These are phyloP conservation scores for Epichloe gansuensis DNA, from an alignment of 2,329 filamentous ascomycete genomes.

Conservation along the genomic window DNA sequence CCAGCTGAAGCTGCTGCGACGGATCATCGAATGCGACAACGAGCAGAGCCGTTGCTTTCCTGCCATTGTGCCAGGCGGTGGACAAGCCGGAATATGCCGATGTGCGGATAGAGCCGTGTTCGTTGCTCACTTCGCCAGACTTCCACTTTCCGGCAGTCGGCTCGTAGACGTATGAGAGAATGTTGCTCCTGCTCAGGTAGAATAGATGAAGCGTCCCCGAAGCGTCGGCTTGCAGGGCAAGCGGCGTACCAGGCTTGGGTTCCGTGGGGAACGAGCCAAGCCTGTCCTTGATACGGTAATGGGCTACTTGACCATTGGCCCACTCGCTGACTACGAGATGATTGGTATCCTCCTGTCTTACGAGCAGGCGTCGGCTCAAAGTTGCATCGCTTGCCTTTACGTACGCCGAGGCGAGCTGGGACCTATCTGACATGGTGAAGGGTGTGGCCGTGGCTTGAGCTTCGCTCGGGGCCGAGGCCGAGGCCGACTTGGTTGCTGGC, in stretches of 20 bases:
- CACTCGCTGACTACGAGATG: conserved; percentile 10
- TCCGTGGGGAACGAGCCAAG: conserved; percentile 1
- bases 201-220: conserved; percentile 12
- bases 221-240: conserved; percentile 10
- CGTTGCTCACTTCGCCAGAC: conserved; percentile 2
- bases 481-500: neutral
- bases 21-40: conserved; percentile 10
- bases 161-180: conserved; percentile 9
- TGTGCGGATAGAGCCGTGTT: conserved; percentile 1
- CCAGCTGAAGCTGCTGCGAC: conserved; percentile 9
- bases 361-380: conserved; percentile 7
- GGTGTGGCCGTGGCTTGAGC: neutral
- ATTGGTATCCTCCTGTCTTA: conserved; percentile 13
- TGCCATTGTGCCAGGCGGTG: conserved; percentile 10
- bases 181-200: conserved; percentile 10
- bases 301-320: neutral
- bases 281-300: conserved; percentile 8
- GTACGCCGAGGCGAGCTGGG: conserved; percentile 9
- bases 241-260: conserved; percentile 11
- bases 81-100: conserved; percentile 10
- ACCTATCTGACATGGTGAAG: conserved; percentile 8
- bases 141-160: conserved; percentile 9
- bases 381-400: neutral
- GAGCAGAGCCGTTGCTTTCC: conserved; percentile 5
- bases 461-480: neutral